A percentile compares a stretch with the other conserved stretches of the same genome.
Conservation (phyloP, 177 flowering plant species). For the Vitis hybrid region DNA sequence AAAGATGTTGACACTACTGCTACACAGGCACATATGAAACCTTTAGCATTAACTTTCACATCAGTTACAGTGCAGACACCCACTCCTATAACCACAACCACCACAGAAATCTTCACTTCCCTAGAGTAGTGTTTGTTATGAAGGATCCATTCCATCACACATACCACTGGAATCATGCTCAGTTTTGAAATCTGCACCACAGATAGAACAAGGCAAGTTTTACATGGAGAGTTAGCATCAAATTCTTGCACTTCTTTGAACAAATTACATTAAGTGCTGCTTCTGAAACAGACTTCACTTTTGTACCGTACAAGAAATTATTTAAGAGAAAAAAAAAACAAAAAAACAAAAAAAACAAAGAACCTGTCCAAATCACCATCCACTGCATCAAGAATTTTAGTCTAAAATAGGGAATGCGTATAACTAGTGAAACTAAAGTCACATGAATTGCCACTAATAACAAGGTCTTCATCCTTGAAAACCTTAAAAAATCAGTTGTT, state of each 20-base stretch:
- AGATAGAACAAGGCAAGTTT: background rate
- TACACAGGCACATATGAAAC: conserved; percentile 79
- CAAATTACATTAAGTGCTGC: too few species aligned
- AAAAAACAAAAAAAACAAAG: background rate
- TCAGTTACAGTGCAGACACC: conserved; percentile 97
- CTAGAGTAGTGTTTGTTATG: conserved; percentile 68
- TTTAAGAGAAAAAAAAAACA: background rate
- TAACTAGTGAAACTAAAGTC: too few species aligned
- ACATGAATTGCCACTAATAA: too few species aligned
- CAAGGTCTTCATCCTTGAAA: too few species aligned
- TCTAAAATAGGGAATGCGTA: too few species aligned
- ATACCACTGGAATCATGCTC: conserved; percentile 98
- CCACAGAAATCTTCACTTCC: conserved; percentile 74
- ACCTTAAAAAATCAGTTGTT: too few species aligned
- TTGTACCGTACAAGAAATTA: too few species aligned
- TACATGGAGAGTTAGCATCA: too few species aligned
- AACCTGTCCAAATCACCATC: too few species aligned
- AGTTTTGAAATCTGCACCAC: conserved; percentile 76
- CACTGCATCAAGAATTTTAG: too few species aligned
- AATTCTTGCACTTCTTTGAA: too few species aligned
- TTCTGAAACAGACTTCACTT: too few species aligned
- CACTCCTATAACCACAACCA: conserved; percentile 85
- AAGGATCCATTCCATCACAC: conserved; percentile 91
- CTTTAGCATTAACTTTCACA: conserved; percentile 85
- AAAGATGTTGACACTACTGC: conserved; percentile 84